Evolutionary conservation across 352 stramenopile genomes (phyloP).

Genomic region (Phytophthora aleatoria): DNA sequence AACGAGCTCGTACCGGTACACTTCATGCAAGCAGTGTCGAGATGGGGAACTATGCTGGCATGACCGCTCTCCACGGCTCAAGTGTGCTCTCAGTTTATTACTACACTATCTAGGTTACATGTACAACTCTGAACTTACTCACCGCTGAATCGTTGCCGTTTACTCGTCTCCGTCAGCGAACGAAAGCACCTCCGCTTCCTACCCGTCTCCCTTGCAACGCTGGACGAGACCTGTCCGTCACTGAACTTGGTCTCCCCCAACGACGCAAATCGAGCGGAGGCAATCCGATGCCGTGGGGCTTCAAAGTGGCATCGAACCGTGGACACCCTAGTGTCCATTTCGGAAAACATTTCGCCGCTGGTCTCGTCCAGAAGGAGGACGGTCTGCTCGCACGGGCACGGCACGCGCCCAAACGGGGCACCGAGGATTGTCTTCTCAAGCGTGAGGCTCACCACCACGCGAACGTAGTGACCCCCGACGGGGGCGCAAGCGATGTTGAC

Average conservation of each 20-base stretch:
- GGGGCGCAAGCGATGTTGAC: constrained; percentile 25
- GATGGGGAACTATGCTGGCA: no score
- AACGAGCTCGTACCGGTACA: no score
- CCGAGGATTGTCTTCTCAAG: constrained; percentile 45
- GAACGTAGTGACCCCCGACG: constrained; percentile 47
- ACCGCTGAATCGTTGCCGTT: constrained; percentile 23
- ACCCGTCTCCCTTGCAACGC: constrained; percentile 19
- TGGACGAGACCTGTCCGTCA: constrained; percentile 22
- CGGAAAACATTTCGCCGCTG: constrained; percentile 31
- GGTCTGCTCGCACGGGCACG: constrained; percentile 42
- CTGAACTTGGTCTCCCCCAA: constrained; percentile 24
- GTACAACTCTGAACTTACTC: constrained; percentile 5
- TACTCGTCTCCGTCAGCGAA: constrained; percentile 12
- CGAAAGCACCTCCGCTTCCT: constrained; percentile 23
- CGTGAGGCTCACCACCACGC: constrained; percentile 47
- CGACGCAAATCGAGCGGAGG: constrained; percentile 27
- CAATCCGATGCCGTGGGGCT: constrained; percentile 8
- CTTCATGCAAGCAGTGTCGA: no score
- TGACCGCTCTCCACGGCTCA: no score
- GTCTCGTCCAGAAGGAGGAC: constrained; percentile 35
- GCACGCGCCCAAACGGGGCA: background rate
- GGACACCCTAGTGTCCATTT: constrained; percentile 9
- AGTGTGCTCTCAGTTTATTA: background rate
- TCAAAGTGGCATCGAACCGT: background rate
- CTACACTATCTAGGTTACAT: background rate